Evolutionary conservation across 768 basidiomycete species (phyloP).

Genomic region (Collybia sp.): DNA sequence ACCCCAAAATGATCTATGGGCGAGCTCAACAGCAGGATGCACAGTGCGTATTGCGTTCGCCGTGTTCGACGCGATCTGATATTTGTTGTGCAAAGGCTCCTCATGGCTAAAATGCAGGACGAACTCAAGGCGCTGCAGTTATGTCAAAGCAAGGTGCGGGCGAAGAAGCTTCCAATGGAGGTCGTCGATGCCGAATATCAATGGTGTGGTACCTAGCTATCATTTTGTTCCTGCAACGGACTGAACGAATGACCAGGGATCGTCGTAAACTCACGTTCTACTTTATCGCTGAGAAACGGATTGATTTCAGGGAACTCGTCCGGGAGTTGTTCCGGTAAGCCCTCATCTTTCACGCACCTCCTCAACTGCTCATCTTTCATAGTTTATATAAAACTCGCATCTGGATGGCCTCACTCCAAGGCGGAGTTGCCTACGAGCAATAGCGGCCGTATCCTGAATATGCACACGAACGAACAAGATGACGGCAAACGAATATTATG

Average conservation of each 20-base stretch:
- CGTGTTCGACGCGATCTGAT: constrained; percentile 3
- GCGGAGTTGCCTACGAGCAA: constrained; percentile 35
- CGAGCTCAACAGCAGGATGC: constrained; percentile 83
- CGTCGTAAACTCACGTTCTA: constrained; percentile 98
- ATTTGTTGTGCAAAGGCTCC: constrained; percentile 38
- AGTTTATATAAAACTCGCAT: constrained; percentile 93
- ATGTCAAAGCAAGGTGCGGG: constrained; percentile 87
- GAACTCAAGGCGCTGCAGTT: constrained; percentile 89
- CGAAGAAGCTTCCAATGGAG: constrained; percentile 97
- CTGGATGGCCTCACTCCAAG: constrained; percentile 89
- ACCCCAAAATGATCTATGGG: constrained; percentile 93
- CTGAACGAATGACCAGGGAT: constrained; percentile 54
- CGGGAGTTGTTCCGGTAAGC: constrained; percentile 86
- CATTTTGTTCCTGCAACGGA: neutral
- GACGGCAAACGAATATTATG: neutral
- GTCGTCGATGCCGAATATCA: constrained; percentile 99
- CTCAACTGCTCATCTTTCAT: constrained; percentile 1
- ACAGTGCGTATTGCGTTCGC: constrained; percentile 38
- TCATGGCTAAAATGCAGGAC: constrained; percentile 82
- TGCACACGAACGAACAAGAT: neutral
- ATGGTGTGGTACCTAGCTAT: constrained; percentile 52
- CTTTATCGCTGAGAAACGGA: constrained; percentile 92
- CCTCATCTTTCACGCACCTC: neutral
- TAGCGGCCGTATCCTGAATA: constrained; percentile 5
- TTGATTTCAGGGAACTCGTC: constrained; percentile 95